phyloP scores from a whole-genome alignment of 2,329 filamentous ascomycete species.

The Apiospora arundinis region DNA sequence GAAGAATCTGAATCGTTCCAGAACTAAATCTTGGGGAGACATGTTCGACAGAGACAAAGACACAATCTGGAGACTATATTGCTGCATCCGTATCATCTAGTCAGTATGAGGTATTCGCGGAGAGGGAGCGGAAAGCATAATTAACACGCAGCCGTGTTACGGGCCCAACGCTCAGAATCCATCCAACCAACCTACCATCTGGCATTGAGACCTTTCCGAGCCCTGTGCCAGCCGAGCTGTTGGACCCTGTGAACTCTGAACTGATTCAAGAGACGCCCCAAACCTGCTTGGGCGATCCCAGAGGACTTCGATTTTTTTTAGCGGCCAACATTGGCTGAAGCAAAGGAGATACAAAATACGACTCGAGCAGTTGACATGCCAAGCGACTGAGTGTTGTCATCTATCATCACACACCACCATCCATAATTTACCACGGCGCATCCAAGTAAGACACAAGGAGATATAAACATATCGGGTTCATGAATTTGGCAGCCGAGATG shows the following conservation, averaged over 20 bases:
- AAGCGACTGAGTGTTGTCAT: slow-evolving; percentile 3
- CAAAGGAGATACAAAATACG: background rate
- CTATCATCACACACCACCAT: background rate
- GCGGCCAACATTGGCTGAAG: background rate
- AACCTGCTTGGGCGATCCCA: background rate
- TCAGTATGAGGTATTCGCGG: background rate
- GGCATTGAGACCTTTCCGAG: background rate
- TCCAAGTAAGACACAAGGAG: background rate
- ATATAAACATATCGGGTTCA: background rate
- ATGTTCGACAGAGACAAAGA: background rate
- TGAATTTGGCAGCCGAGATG: background rate
- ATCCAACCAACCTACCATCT: background rate
- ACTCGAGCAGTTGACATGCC: slow-evolving; percentile 1
- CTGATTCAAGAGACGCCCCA: slow-evolving; percentile 6
- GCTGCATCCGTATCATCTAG: background rate
- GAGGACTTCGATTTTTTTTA: background rate
- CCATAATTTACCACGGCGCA: background rate
- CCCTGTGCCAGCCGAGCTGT: slow-evolving; percentile 5
- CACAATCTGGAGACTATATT: background rate
- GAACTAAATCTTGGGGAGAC: background rate
- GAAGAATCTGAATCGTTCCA: slow-evolving; percentile 18
- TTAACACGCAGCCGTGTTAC: background rate
- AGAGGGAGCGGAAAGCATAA: background rate
- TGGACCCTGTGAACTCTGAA: background rate
- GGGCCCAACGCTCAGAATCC: background rate